A percentile compares a stretch with the other conserved stretches of the same genome.
Conservation (phyloP, 805 yeast species). For the Candida vaughaniae region DNA sequence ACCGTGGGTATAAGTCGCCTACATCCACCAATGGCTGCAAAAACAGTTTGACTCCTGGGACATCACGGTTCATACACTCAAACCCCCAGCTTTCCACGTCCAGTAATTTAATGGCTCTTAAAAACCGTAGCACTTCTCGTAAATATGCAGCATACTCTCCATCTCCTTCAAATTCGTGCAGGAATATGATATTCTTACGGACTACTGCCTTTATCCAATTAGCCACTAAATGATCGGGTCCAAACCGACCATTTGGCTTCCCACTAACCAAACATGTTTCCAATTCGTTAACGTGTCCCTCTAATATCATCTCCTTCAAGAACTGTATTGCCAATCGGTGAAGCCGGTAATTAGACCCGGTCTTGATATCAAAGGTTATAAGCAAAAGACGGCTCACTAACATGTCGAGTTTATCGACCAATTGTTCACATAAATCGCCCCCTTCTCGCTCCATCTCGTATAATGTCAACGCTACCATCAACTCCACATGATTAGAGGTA, state of each 20-base stretch:
- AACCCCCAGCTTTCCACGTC: not conserved
- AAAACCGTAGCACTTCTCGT: not conserved
- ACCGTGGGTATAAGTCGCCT: constrained; percentile 3
- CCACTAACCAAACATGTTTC: not conserved
- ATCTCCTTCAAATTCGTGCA: constrained; percentile 4
- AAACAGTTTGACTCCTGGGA: constrained; percentile 3
- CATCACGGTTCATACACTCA: constrained; percentile 2
- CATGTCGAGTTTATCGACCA: constrained; percentile 15
- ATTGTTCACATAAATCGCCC: no score
- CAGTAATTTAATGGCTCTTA: not conserved
- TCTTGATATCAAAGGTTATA: constrained; percentile 16
- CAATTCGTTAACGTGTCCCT: not conserved
- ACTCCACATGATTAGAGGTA: constrained; percentile 39
- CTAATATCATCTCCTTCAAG: constrained; percentile 6
- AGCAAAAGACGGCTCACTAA: constrained; percentile 22
- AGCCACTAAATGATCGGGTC: constrained; percentile 7
- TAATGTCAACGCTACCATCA: constrained; percentile 23
- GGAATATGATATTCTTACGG: constrained; percentile 3
- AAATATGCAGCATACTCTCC: constrained; percentile 2
- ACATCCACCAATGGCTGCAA: constrained; percentile 4
- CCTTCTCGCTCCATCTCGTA: constrained; percentile 12
- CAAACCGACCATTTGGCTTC: not conserved
- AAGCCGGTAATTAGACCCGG: constrained; percentile 15
- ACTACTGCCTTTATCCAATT: constrained; percentile 11
- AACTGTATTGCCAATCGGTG: constrained; percentile 15